Evolutionary conservation across 352 stramenopile species (phyloP).

Genomic region (Globisporangium ultimum): DNA sequence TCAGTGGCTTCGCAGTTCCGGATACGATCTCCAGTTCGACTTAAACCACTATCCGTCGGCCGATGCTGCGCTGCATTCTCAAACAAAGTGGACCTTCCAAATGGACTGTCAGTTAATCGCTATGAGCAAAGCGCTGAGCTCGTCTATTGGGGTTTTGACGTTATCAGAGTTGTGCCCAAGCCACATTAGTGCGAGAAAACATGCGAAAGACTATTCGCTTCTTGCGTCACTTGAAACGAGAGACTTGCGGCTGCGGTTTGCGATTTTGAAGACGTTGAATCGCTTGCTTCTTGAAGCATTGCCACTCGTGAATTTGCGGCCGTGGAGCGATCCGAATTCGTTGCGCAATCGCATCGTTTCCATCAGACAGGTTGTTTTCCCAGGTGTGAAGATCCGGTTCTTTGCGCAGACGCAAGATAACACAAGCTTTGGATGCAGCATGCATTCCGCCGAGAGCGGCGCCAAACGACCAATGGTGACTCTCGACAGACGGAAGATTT

Average conservation of each 20-base stretch:
- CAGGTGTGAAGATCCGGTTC: conserved; percentile 72
- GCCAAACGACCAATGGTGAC: conserved; percentile 66
- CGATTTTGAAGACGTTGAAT: conserved; percentile 60
- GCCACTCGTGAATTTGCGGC: conserved; percentile 63
- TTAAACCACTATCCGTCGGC: conserved; percentile 41
- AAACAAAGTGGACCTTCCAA: conserved; percentile 63
- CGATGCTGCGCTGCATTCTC: conserved; percentile 38
- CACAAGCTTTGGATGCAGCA: conserved; percentile 45
- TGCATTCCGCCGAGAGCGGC: conserved; percentile 33
- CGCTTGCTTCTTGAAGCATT: conserved; percentile 44
- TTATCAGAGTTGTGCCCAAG: conserved; percentile 64
- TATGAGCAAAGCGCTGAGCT: conserved; percentile 36
- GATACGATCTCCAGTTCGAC: conserved; percentile 60
- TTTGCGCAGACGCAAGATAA: conserved; percentile 71
- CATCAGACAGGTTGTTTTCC: conserved; percentile 68
- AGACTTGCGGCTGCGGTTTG: conserved; percentile 58
- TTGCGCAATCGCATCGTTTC: conserved; percentile 47
- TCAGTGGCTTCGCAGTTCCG: conserved; percentile 37
- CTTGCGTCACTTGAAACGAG: conserved; percentile 43
- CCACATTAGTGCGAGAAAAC: conserved; percentile 31
- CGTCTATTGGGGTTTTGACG: conserved; percentile 50
- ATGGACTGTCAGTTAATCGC: conserved; percentile 76
- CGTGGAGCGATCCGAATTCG: conserved; percentile 42
- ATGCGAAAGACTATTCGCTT: conserved; percentile 30
- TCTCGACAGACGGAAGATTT: conserved; percentile 59